Evolutionary conservation across 2,329 filamentous ascomycete genomes (phyloP), one percentile per base, ranked within the genome.

Genomic region (Trichophyton rubrum): DNA sequence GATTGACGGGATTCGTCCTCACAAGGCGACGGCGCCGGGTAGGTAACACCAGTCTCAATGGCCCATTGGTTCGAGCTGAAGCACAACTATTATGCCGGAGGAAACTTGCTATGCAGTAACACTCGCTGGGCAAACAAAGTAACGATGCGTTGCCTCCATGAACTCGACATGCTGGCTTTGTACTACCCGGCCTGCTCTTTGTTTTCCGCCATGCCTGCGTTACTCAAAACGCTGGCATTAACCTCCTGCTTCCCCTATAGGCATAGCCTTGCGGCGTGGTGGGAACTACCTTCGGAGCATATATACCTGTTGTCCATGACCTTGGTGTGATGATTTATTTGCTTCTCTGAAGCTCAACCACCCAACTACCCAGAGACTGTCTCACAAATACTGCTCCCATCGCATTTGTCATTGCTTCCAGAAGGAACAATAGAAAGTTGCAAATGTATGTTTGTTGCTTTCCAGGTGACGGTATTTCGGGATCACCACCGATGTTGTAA

Each of bases 401-500:
- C 17, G 6, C 45, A 22, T 22, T 22, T 22, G 5, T 7, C 17
- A 47, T 20, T 15, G 3, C 22, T 55, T 27, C 15, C 24, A n/a
- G 13, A 9, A 11, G 7, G 30, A 4, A 7, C 17, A 17, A 7
- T 30, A 33, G 33, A 13, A 43, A 13, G 57, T 6, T 24, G 17
- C 30, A 11, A 22, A 59, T 59, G 57, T 20, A 9, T 20, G 38
- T 49, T 41, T 49, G 4, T 35, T 40, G 22, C 30, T 59, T 35
- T 49, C 41, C 27, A 24, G 57, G 57, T 4, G 57, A 49, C 41
- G 57, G 57, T 27, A 27, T 51, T 15, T 33, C 41, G 35, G 41
- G 57, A 47, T 35, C 41, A 49, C 17, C 40, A 17, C 57, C 22
- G 33, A 27, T 35, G 57, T 47, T 59, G 57, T 59, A 49, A 45